Conservation (phyloP, 1,284 basidiomycete genomes). For the Caloboletus firmus region DNA sequence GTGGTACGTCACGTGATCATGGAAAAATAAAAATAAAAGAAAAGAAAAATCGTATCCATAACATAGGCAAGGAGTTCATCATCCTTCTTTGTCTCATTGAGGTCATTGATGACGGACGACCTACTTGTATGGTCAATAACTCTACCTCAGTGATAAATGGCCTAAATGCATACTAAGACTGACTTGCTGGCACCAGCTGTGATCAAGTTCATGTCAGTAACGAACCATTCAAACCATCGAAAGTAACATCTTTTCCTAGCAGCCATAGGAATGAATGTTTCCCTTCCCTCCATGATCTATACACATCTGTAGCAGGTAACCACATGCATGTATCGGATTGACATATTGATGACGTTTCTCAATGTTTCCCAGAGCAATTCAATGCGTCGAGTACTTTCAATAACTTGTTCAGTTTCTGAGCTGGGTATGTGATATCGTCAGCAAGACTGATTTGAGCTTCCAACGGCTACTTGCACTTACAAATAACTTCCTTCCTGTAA, state of each 20-base stretch:
- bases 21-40: too few relatives aligned
- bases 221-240: too few relatives aligned
- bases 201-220: background rate
- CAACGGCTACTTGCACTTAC: background rate
- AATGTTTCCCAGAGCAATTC: conserved; percentile 11
- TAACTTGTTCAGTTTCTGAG: conserved; percentile 4
- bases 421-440: background rate
- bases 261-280: conserved; percentile 6
- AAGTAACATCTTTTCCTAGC: conserved; percentile 7
- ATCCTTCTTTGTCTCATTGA: background rate
- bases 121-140: background rate
- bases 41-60: too few relatives aligned
- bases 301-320: conserved; percentile 4
- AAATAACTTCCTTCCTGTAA: background rate
- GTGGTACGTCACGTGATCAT: too few relatives aligned
- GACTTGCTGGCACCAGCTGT: conserved; percentile 14
- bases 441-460: background rate
- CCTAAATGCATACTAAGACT: conserved; percentile 7
- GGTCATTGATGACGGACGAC: conserved; percentile 10
- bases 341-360: background rate
- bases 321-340: conserved; percentile 16
- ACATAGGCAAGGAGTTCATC: conserved; percentile 8
- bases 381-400: background rate
- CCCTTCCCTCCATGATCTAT: conserved; percentile 13
- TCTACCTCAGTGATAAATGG: background rate